Percentiles rank a stretch among this genome's conserved stretches.
Evolutionary conservation across 176 grass and related monocot species (phyloP).

Genomic region (Musa beccarii): DNA sequence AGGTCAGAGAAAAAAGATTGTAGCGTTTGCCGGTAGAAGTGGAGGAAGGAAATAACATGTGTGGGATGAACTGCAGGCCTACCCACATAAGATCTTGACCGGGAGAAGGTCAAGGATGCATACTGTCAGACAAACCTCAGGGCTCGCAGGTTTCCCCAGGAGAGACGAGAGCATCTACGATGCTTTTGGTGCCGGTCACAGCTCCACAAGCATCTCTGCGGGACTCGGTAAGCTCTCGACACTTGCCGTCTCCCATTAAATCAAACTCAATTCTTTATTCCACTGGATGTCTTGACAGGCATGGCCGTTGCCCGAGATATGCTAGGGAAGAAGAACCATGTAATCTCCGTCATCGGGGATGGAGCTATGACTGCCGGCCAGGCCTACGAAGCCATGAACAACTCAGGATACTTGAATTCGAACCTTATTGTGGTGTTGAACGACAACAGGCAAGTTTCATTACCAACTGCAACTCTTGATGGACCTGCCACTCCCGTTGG

Average conservation of each 20-base stretch:
- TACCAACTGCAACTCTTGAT: constrained; percentile 72
- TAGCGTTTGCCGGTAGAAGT: background rate
- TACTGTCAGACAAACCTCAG: constrained; percentile 70
- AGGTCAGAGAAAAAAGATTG: constrained; percentile 21
- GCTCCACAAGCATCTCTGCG: constrained; percentile 86
- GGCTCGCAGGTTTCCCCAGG: constrained; percentile 76
- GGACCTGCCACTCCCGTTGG: constrained; percentile 64
- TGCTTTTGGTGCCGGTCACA: constrained; percentile 77
- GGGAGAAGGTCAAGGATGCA: constrained; percentile 71
- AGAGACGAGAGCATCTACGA: constrained; percentile 81
- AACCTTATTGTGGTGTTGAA: constrained; percentile 72
- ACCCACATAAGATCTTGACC: constrained; percentile 86
- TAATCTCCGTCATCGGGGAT: constrained; percentile 85
- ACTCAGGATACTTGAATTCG: constrained; percentile 62
- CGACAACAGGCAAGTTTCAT: constrained; percentile 23
- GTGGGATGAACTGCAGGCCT: constrained; percentile 23
- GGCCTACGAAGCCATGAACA: constrained; percentile 46
- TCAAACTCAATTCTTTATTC: background rate
- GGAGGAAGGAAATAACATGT: too few relatives aligned
- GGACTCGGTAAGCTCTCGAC: constrained; percentile 31
- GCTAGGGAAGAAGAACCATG: constrained; percentile 53
- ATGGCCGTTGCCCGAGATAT: constrained; percentile 75
- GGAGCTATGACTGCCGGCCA: constrained; percentile 92
- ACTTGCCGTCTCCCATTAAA: background rate
- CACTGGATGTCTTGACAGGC: constrained; percentile 16